phyloP scores from a whole-genome alignment of 208 protist species.

The Angomonas deanei region DNA sequence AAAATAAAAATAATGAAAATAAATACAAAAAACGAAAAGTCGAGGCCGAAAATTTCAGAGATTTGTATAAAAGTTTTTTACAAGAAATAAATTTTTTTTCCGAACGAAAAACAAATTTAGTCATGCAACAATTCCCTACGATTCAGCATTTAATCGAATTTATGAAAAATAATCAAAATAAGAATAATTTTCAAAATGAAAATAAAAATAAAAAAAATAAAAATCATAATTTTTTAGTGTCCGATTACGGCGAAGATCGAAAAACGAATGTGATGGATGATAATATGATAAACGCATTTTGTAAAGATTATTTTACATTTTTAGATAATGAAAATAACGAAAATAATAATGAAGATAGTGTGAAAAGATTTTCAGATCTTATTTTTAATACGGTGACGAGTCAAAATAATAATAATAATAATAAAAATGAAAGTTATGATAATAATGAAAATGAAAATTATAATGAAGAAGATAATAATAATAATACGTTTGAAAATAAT shows the following conservation, averaged over 20 bases:
- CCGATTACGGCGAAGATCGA: background rate
- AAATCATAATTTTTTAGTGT: background rate
- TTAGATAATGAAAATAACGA: background rate
- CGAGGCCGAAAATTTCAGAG: background rate
- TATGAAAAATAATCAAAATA: background rate
- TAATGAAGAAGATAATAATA: no score
- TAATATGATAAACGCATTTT: background rate
- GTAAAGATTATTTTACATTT: background rate
- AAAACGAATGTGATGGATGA: background rate
- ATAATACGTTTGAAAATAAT: background rate
- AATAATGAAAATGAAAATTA: no score
- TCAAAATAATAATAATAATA: no score
- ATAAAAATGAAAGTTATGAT: no score
- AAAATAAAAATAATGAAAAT: background rate
- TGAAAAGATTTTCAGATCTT: no score
- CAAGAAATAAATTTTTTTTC: background rate
- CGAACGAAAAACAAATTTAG: background rate
- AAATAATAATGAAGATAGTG: constrained; percentile 3
- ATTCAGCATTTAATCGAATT: background rate
- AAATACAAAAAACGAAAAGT: background rate
- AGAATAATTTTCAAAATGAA: no score
- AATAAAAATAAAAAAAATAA: background rate
- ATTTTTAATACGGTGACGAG: no score
- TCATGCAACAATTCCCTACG: background rate
- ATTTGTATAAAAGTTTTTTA: background rate